Percentiles rank a stretch among this genome's conserved stretches.
Conservation (phyloP, 2,329 filamentous ascomycete genomes). For the Metarhizium sp. region DNA sequence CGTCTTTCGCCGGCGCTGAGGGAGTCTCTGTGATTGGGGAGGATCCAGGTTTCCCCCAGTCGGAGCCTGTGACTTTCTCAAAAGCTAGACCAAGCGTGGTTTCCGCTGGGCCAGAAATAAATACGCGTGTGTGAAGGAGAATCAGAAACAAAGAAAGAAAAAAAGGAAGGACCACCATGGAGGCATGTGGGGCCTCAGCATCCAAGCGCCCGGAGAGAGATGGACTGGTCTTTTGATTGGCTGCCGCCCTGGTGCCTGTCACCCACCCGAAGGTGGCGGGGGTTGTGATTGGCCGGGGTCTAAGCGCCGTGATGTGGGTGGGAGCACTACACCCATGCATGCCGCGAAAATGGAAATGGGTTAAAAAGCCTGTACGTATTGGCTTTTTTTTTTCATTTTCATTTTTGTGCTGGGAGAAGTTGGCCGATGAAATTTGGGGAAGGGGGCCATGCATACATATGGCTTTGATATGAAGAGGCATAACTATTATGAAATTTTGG, state of each 20-base stretch:
- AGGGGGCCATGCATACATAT: not conserved
- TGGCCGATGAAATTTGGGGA: not conserved
- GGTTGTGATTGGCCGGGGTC: slow-evolving; percentile 22
- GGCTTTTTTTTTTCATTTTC: not conserved
- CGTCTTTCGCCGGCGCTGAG: not conserved
- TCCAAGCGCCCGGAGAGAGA: slow-evolving; percentile 24
- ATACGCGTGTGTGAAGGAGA: not conserved
- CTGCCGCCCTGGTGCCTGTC: slow-evolving; percentile 16
- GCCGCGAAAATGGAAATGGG: not conserved
- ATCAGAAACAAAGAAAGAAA: not conserved
- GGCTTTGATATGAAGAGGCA: no score
- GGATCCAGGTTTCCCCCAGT: slow-evolving; percentile 17
- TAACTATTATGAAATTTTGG: no score
- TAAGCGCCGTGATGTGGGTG: slow-evolving; percentile 24
- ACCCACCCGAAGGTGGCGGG: slow-evolving; percentile 18
- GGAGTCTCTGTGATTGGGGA: slow-evolving; percentile 1
- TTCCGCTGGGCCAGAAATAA: not conserved
- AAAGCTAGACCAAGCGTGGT: slow-evolving; percentile 1
- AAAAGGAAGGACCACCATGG: not conserved
- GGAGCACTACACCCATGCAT: not conserved
- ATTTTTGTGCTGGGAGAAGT: not conserved
- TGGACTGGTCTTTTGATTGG: slow-evolving; percentile 17
- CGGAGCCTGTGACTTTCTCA: not conserved
- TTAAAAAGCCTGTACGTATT: not conserved
- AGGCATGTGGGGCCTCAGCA: slow-evolving; percentile 3